Evolutionary conservation across 371 early-diverging fungal genomes (phyloP), one percentile per base, ranked within the genome.

Genomic region (Mortierella sp.): DNA sequence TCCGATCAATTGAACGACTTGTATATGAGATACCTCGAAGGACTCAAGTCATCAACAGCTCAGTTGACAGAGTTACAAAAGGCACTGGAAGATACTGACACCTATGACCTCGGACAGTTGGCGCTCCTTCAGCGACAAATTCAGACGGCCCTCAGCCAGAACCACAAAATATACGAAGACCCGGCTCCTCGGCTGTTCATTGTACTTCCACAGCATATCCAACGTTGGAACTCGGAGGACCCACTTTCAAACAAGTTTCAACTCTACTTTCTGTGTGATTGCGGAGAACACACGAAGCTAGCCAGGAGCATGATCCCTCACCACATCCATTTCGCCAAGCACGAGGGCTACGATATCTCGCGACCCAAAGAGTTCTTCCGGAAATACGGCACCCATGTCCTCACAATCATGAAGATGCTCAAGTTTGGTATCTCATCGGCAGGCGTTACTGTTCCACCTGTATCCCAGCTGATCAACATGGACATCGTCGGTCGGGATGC

Each of bases 231-330:
- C n/a, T 2, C 28, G 1, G 2, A 6, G 29, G n/a, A 49, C 28
- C 17, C 17, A 19, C 9, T 49, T 14, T 41, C 50, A 5, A 40
- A 54, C 22, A 54, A 29, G 28, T 70, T 63, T 24, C 71, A 60
- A n/a, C 52, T 70, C n/a, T 64, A 51, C 45, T 70, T 63, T 43
- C 47, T 71, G 54, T 71, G 72, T 45, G 72, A 71, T 44, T 71
- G 72, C 27, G 72, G 72, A 0, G 64, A 65, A 16, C 66, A 71
- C 45, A 71, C 72, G 16, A 21, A 27, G 16, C 24, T 57, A 19
- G 34, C 22, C 22, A 34, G 50, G 3, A 34, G 34, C 34, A 34
- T 10, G 10, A 27, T 48, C 17, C 37, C 63, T n/a, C 71, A 63
- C 21, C 58, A 65, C 10, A 71, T 71, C 29, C 71, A 71, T 60